A percentile compares a stretch with the other conserved stretches of the same genome.
Evolutionary conservation across 1,284 basidiomycete species (phyloP).

Genomic region (Ustilago curta): DNA sequence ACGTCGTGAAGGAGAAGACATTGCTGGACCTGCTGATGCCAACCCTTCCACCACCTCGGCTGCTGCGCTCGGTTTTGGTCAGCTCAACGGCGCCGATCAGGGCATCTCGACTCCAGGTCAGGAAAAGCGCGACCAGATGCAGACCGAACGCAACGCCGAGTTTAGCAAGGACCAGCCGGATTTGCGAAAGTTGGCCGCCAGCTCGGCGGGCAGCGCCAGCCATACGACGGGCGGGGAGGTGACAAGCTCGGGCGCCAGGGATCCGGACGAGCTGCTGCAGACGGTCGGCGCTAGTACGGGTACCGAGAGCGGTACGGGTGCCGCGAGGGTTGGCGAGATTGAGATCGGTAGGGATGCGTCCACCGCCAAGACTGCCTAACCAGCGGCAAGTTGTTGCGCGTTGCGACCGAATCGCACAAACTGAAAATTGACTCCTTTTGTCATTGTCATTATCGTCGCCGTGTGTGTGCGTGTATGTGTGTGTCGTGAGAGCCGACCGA

Average conservation of each 20-base stretch:
- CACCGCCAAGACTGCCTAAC: conserved; percentile 24
- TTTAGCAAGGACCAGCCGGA: conserved; percentile 35
- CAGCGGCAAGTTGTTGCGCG: neutral
- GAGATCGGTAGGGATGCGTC: conserved; percentile 32
- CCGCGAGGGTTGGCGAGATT: conserved; percentile 11
- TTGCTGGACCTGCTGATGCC: conserved; percentile 12
- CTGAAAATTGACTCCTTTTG: neutral
- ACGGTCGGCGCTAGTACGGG: conserved; percentile 28
- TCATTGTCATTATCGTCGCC: too few relatives aligned
- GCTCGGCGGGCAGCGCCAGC: conserved; percentile 11
- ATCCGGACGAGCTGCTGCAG: conserved; percentile 23
- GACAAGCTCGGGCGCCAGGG: conserved; percentile 9
- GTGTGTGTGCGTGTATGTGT: neutral
- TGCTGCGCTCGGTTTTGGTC: conserved; percentile 28
- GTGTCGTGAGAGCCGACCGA: neutral
- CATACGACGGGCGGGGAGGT: conserved; percentile 3
- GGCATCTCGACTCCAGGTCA: conserved; percentile 35
- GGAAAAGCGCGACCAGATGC: conserved; percentile 41
- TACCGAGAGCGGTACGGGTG: conserved; percentile 39
- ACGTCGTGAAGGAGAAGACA: conserved; percentile 26
- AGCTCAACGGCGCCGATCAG: conserved; percentile 49
- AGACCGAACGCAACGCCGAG: conserved; percentile 26
- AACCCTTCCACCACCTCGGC: neutral
- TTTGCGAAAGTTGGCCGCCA: conserved; percentile 27
- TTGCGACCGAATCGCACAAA: neutral